Evolutionary conservation across 2,329 filamentous ascomycete genomes (phyloP), one percentile per base, ranked within the genome.

Genomic region (Aspergillus sp.): DNA sequence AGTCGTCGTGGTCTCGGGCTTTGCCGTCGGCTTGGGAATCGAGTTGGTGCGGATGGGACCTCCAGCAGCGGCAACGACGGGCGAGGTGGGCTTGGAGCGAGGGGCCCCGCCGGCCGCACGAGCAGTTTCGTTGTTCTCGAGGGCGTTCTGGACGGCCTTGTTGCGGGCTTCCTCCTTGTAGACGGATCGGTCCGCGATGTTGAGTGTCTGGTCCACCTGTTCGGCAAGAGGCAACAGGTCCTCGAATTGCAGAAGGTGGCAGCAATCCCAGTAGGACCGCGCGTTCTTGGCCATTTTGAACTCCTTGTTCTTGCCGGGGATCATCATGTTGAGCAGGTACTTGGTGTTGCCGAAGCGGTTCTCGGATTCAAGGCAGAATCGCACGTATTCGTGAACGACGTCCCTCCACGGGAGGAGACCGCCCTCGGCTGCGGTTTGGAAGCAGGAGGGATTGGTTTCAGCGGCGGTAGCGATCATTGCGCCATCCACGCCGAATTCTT

Each of bases 391-490:
- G 63, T 86, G 83, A 3, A 90, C 90, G 1, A 96, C 87, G 53
- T 94, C 88, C 60, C 82, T 79, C 94, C 94, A 98, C 1, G 84
- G 80, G 0, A 86, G 83, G 36, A 88, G 71, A 1, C 91, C 92
- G 11, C 92, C 92, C 46, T 91, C 85, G 1, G 82, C 84, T 42
- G 84, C 77, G 1, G 83, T 74, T 45, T 90, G 85, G 80, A 99
- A 99, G 70, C 90, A 93, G 65, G 91, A 96, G 3, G 92, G 86
- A 72, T 99, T 99, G 64, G 88, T 86, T 80, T 99, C 95, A 1
- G 95, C 95, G 3, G 91, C 85, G 3, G 92, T 95, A 10, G 95
- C 95, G 69, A 99, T 98, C 95, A 99, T 99, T 61, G 91, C 95
- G 6, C 93, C 94, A 71, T 98, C 93, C 6, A 90, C 90, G n/a